These are phyloP conservation scores for Trichoderma atrobrunneum DNA, from an alignment of 2,329 filamentous ascomycete species.

Conservation along the genomic window DNA sequence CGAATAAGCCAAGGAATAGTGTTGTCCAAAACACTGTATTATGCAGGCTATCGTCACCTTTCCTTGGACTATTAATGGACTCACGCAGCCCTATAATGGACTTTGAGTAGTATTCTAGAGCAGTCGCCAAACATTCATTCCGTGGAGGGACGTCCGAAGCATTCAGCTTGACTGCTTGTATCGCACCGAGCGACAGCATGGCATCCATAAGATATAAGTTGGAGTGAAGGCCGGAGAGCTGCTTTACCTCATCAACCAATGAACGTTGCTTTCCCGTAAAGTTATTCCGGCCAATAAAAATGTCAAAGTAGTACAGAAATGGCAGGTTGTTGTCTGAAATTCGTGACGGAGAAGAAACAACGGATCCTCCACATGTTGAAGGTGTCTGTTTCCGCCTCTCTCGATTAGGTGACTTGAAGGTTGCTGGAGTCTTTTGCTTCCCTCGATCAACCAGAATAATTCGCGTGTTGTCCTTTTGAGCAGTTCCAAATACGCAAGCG, in stretches of 20 bases:
- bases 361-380: background rate
- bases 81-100: constrained; percentile 27
- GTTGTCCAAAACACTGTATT: constrained; percentile 34
- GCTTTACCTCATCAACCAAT: constrained; percentile 24
- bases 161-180: constrained; percentile 28
- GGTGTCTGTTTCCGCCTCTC: background rate
- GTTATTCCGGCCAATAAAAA: constrained; percentile 29
- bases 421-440: constrained; percentile 11
- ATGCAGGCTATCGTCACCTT: background rate
- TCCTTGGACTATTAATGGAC: constrained; percentile 17
- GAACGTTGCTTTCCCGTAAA: constrained; percentile 24
- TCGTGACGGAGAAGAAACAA: background rate
- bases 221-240: constrained; percentile 22
- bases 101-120: constrained; percentile 28
- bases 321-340: constrained; percentile 22
- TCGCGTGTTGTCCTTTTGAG: background rate
- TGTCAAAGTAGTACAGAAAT: constrained; percentile 32
- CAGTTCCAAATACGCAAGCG: constrained; percentile 25
- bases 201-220: constrained; percentile 28
- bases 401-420: background rate
- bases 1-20: constrained; percentile 34
- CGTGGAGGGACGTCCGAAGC: background rate
- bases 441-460: constrained; percentile 27
- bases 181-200: constrained; percentile 32
- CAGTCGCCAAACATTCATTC: constrained; percentile 14